Conservation (phyloP, 805 yeast genomes). For the Candida sithepensis region DNA sequence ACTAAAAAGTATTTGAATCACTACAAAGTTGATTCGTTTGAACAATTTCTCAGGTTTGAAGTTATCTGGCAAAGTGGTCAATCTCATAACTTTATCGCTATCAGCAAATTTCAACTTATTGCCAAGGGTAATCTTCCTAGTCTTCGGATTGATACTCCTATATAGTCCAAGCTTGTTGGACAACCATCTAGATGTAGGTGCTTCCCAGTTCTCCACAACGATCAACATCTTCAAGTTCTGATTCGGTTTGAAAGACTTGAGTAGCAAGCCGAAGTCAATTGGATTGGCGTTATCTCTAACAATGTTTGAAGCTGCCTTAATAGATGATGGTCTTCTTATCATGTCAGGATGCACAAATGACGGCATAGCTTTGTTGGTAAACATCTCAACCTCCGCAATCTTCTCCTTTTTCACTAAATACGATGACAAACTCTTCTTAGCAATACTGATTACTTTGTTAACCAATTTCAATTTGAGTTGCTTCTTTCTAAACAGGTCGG, state of each 20-base stretch:
- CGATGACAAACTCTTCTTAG: conserved; percentile 21
- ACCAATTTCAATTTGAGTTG: conserved; percentile 32
- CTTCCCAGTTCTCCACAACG: conserved; percentile 47
- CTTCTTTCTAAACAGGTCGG: conserved; percentile 37
- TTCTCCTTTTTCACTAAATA: conserved; percentile 34
- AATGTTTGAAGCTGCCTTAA: background rate
- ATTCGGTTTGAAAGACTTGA: background rate
- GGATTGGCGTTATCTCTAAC: conserved; percentile 36
- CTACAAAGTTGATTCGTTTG: conserved; percentile 37
- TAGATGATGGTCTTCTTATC: background rate
- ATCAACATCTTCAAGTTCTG: conserved; percentile 35
- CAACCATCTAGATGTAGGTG: conserved; percentile 46
- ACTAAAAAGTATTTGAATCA: conserved; percentile 51
- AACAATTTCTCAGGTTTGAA: conserved; percentile 37
- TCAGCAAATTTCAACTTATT: conserved; percentile 1
- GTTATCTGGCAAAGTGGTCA: conserved; percentile 42
- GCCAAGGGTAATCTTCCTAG: conserved; percentile 6
- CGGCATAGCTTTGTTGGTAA: conserved; percentile 27
- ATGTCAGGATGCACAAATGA: conserved; percentile 16
- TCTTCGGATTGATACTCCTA: conserved; percentile 18
- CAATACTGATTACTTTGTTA: conserved; percentile 29
- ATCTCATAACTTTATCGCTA: conserved; percentile 20
- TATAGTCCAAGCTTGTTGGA: conserved; percentile 39
- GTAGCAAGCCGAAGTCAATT: background rate
- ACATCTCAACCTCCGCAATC: conserved; percentile 34